Percentiles rank a stretch among this genome's conserved stretches.
phyloP scores from a whole-genome alignment of 106 monocot genomes.

The Allium fistulosum region DNA sequence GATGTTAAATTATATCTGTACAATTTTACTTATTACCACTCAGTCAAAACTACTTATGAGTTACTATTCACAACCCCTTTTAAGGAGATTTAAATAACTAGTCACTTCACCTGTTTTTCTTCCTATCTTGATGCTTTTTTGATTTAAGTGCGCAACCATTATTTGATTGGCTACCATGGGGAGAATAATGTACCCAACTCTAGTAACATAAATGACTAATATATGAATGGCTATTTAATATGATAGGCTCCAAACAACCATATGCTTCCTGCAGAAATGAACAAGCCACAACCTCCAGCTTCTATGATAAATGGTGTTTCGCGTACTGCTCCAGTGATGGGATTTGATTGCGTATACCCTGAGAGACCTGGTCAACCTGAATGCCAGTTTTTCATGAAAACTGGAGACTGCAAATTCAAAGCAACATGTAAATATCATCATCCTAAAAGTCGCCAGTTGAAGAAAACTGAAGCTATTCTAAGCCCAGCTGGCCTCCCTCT shows the following conservation, averaged over 20 bases:
- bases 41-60: too few relatives aligned
- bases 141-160: too few relatives aligned
- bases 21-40: too few relatives aligned
- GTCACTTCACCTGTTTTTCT: too few relatives aligned
- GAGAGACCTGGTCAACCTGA: conserved; percentile 89
- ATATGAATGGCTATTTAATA: too few relatives aligned
- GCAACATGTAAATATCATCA: conserved; percentile 88
- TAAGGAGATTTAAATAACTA: too few relatives aligned
- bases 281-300: conserved; percentile 5
- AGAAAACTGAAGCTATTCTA: conserved; percentile 39
- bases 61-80: too few relatives aligned
- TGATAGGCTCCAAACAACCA: background rate
- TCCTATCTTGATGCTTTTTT: too few relatives aligned
- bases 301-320: conserved; percentile 1
- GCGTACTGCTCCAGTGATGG: background rate
- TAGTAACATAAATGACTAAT: too few relatives aligned
- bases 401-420: conserved; percentile 93
- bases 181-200: too few relatives aligned
- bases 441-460: conserved; percentile 70
- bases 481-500: conserved; percentile 76
- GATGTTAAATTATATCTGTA: too few relatives aligned
- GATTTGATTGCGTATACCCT: conserved; percentile 57
- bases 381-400: conserved; percentile 96
- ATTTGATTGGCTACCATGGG: too few relatives aligned
- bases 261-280: background rate